phyloP scores from a whole-genome alignment of 2,329 filamentous ascomycete genomes.

The Leptodontidium sp. region DNA sequence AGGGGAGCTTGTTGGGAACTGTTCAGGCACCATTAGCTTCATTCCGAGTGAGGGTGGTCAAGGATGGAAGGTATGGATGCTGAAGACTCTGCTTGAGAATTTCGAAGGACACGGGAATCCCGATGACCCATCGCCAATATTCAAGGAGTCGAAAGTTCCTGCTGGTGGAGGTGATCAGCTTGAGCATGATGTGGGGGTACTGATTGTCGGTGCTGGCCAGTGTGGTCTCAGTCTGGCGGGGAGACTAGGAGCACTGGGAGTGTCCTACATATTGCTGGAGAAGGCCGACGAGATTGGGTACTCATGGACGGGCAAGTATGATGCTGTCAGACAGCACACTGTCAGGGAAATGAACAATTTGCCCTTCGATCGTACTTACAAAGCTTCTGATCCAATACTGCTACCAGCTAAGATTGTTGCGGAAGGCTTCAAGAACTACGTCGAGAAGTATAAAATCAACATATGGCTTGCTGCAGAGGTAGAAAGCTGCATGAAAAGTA shows the following conservation, averaged over 20 bases:
- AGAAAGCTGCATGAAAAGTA: conserved; percentile 56
- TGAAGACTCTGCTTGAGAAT: conserved; percentile 27
- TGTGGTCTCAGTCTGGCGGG: conserved; percentile 62
- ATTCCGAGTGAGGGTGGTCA: neutral
- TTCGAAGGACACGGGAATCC: conserved; percentile 23
- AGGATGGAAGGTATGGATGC: conserved; percentile 27
- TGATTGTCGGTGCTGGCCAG: conserved; percentile 62
- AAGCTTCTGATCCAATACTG: conserved; percentile 69
- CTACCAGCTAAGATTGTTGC: conserved; percentile 75
- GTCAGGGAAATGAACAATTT: conserved; percentile 68
- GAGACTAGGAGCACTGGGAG: conserved; percentile 63
- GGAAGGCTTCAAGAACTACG: conserved; percentile 72
- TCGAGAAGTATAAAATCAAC: conserved; percentile 68
- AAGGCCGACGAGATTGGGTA: conserved; percentile 64
- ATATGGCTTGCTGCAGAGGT: conserved; percentile 67
- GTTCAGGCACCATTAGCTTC: conserved; percentile 22
- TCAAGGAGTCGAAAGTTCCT: neutral
- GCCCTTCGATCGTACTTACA: conserved; percentile 67
- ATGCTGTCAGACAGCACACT: conserved; percentile 72
- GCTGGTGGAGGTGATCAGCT: neutral
- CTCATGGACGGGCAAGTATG: conserved; percentile 68
- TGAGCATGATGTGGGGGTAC: conserved; percentile 10
- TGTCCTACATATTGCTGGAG: conserved; percentile 64
- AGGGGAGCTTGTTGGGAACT: conserved; percentile 19
- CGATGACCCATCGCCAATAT: conserved; percentile 26